These are phyloP conservation scores for Metschnikowia reukaufii DNA, from an alignment of 805 yeast genomes.

Conservation along the genomic window DNA sequence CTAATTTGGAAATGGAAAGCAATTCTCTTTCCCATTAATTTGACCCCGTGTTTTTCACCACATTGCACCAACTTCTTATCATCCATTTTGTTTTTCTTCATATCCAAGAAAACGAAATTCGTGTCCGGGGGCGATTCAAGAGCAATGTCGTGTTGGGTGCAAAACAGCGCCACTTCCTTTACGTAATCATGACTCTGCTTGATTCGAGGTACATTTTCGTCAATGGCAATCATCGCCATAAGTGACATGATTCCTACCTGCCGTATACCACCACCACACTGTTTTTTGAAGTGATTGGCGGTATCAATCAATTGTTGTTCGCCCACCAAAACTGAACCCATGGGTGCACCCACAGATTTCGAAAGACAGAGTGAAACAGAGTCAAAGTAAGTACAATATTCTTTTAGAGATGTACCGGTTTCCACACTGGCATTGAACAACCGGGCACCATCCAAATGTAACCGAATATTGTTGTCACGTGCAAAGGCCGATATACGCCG, in stretches of 20 bases:
- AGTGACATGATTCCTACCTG: constrained; percentile 80
- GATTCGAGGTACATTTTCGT: constrained; percentile 65
- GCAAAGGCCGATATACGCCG: constrained; percentile 71
- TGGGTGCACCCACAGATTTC: constrained; percentile 90
- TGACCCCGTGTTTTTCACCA: constrained; percentile 61
- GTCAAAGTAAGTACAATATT: constrained; percentile 77
- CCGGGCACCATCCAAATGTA: constrained; percentile 96
- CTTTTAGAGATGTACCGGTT: constrained; percentile 63
- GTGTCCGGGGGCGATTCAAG: constrained; percentile 79
- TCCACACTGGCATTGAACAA: constrained; percentile 86
- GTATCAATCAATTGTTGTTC: constrained; percentile 53
- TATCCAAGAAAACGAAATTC: constrained; percentile 77
- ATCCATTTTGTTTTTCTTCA: constrained; percentile 52
- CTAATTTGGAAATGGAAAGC: constrained; percentile 67
- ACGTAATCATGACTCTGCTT: constrained; percentile 52
- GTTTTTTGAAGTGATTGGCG: constrained; percentile 86
- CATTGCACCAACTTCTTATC: constrained; percentile 52
- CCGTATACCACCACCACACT: constrained; percentile 91
- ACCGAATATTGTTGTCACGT: constrained; percentile 50
- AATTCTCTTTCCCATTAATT: constrained; percentile 68
- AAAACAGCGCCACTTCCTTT: constrained; percentile 52
- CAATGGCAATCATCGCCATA: constrained; percentile 79
- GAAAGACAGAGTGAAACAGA: constrained; percentile 88
- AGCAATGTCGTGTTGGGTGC: constrained; percentile 51
- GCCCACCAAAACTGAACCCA: constrained; percentile 87